Conservation (phyloP, 2,329 filamentous ascomycete species). For the Sporothrix mexicana region DNA sequence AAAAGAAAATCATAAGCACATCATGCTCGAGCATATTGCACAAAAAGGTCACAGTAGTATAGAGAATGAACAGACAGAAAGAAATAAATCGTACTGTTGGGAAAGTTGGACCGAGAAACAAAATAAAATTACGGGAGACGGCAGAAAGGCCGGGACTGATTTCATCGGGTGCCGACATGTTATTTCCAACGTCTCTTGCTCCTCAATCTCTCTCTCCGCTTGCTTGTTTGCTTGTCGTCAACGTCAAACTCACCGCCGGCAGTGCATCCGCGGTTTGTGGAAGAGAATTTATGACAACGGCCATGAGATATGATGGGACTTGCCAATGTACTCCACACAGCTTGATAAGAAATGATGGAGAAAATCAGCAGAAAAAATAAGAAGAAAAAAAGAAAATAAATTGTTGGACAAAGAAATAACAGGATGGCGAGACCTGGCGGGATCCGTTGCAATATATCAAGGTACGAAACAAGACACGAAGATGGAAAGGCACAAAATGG, state of each 20-base stretch:
- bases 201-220: not conserved
- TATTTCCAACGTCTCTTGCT: not conserved
- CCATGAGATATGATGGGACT: not conserved
- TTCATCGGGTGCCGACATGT: not conserved
- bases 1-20: not conserved
- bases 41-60: not conserved
- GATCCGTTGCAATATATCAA: not conserved
- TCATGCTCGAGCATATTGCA: not conserved
- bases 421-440: too few species aligned
- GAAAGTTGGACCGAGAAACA: not conserved
- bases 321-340: not conserved
- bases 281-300: not conserved
- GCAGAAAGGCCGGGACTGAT: not conserved
- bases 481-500: not conserved
- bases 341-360: too few species aligned
- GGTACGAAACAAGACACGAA: not conserved
- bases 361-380: too few species aligned
- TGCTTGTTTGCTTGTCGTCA: not conserved
- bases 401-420: too few species aligned
- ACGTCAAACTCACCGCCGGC: conserved; percentile 29
- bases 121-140: not conserved
- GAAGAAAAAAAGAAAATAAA: too few species aligned
- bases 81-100: not conserved
- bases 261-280: not conserved
- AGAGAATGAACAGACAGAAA: not conserved